phyloP scores from a whole-genome alignment of 164 flowering plant species.

The Amborella trichopoda region DNA sequence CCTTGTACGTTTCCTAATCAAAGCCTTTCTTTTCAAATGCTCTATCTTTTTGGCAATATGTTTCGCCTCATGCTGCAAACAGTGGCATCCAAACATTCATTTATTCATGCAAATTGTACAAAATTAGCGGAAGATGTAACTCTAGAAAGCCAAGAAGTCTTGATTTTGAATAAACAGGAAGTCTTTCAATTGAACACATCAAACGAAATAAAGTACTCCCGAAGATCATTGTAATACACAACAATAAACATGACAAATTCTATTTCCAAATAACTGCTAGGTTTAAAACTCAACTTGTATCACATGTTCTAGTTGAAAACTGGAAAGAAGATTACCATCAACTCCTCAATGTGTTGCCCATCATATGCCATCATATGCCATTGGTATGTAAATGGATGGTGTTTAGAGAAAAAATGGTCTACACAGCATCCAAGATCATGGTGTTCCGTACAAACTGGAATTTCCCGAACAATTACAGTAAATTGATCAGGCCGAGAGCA shows the following conservation, averaged over 20 bases:
- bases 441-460: slow-evolving; percentile 65
- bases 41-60: slow-evolving; percentile 31
- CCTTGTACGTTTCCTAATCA: slow-evolving; percentile 10
- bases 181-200: no score
- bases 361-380: slow-evolving; percentile 59
- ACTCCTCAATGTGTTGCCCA: slow-evolving; percentile 33
- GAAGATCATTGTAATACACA: no score
- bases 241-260: no score
- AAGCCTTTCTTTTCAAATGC: slow-evolving; percentile 20
- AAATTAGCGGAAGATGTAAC: no score
- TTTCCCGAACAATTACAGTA: slow-evolving; percentile 61
- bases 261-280: no score
- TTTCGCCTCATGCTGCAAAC: slow-evolving; percentile 35
- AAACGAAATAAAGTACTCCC: no score
- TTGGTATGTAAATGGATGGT: slow-evolving; percentile 51
- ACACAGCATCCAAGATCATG: slow-evolving; percentile 48
- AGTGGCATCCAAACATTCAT: no score
- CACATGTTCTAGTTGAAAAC: no score
- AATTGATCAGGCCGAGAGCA: slow-evolving; percentile 69
- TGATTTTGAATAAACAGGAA: no score
- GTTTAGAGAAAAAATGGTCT: slow-evolving; percentile 68
- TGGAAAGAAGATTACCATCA: slow-evolving; percentile 45
- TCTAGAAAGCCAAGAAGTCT: no score
- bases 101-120: no score
- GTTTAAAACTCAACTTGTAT: no score